Base-by-base conservation (phyloP, 176 grass and related monocot species). In the Calamus simplicifolius region DNA sequence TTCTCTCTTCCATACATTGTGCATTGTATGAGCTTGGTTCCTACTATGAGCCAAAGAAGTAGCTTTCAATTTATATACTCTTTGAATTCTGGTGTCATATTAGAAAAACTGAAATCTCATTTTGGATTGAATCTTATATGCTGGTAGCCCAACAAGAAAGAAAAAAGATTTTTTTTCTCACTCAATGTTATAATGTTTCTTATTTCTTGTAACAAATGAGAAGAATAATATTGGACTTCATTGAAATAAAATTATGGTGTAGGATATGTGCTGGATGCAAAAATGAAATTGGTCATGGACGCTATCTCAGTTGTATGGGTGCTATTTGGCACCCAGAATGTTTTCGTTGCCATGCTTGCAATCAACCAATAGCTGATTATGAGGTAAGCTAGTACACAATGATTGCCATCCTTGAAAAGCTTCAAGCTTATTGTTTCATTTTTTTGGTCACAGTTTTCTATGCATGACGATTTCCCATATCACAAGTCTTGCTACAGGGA, bases 221-320 rank as follows among this genome's bases (percentile, higher is more conserved):
- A 43, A 43, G 10, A 7, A 12, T 43, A 7, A 13, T 13, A 43
- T 43, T 43, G 35, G 35, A 43, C 12, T 35, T 43, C 35, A 43
- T 12, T 43, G 35, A 43, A 43, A 43, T 10, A 43, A 43, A 43
- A 48, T 49, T 8, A 26, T 69, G 58, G 60, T 80, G 28, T 67
- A 96, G 92, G 86, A 75, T 79, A 52, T 96, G 92, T 78, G 80
- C 77, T 70, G 78, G 86, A 71, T 96, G 92, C 66, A 79, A 80
- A 78, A 77, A 48, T 73, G 70, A 73, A 64, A 84, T 96, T 35
- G 80, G 77, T 43, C 71, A 67, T 54, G 92, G 78, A 49, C 75
- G 62, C 23, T 90, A 85, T 76, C 77, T 87, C 28, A 96, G 71
- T 72, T 86, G 75, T 70, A 81, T 79, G 77, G 83, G 81, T 77